Conservation (phyloP, 768 basidiomycete genomes). For the Holtermannia corniformis region DNA sequence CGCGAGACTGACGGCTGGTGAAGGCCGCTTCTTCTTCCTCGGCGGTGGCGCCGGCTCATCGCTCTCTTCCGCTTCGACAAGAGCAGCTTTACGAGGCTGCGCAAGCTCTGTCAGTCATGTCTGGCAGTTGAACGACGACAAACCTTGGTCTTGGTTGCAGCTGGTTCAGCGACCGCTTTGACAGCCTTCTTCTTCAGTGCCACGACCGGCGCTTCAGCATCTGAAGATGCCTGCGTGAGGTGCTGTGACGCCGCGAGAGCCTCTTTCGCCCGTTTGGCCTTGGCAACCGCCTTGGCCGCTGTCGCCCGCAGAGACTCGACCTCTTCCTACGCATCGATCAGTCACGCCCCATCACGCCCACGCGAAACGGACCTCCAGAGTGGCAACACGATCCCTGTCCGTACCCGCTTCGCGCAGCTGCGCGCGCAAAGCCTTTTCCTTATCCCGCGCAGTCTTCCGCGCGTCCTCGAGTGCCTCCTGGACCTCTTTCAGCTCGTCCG, state of each 20-base stretch:
- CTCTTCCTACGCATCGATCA: neutral
- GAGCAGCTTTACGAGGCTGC: neutral
- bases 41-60: neutral
- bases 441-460: conserved; percentile 16
- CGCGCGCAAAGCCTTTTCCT: conserved; percentile 22
- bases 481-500: conserved; percentile 18
- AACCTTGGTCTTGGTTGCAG: too few species aligned
- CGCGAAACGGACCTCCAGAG: conserved; percentile 17
- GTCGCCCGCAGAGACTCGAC: neutral
- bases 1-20: neutral
- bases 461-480: conserved; percentile 21
- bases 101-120: neutral
- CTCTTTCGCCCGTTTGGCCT: neutral
- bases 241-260: neutral
- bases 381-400: conserved; percentile 11
- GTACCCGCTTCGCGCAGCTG: conserved; percentile 19
- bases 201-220: conserved; percentile 2
- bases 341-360: neutral
- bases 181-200: neutral
- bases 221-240: conserved; percentile 1
- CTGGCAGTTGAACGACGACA: too few species aligned
- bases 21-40: neutral
- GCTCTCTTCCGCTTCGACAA: neutral
- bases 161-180: neutral
- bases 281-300: neutral